Percentiles rank a stretch among this genome's conserved stretches.
Conservation (phyloP, 768 basidiomycete species). For the Termitomyces sp. region DNA sequence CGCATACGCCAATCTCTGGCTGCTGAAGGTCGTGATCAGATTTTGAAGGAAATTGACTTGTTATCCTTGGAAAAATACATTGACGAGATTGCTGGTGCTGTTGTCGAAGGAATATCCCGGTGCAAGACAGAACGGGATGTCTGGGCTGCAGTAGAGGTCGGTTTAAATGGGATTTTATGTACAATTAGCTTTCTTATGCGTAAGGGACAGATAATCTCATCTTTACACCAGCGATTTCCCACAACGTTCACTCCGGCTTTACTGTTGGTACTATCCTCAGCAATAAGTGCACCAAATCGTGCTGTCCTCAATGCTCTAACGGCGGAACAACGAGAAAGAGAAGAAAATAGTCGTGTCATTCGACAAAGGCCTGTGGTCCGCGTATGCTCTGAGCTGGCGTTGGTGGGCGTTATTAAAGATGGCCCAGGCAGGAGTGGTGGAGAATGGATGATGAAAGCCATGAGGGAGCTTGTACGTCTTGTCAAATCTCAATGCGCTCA, state of each 20-base stretch:
- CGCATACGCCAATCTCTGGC: constrained; percentile 86
- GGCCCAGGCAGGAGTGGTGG: constrained; percentile 66
- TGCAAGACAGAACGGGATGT: constrained; percentile 94
- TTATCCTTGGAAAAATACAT: constrained; percentile 93
- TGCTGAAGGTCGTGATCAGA: constrained; percentile 75
- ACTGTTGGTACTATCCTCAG: constrained; percentile 50
- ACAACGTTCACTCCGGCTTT: constrained; percentile 73
- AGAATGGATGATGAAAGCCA: constrained; percentile 83
- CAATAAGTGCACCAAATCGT: constrained; percentile 56
- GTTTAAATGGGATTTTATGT: constrained; percentile 1
- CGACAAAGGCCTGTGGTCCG: constrained; percentile 84
- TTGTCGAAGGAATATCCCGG: constrained; percentile 76
- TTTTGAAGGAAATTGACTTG: constrained; percentile 88
- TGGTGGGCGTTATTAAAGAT: constrained; percentile 81
- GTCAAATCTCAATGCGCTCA: background rate
- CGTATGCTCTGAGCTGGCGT: constrained; percentile 84
- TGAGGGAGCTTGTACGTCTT: constrained; percentile 76
- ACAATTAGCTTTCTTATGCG: constrained; percentile 1
- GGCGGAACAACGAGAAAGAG: constrained; percentile 87
- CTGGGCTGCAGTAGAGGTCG: constrained; percentile 89
- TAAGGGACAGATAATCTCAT: constrained; percentile 70
- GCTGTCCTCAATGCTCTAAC: constrained; percentile 50
- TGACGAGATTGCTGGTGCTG: constrained; percentile 87
- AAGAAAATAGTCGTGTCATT: constrained; percentile 72
- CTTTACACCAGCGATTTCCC: constrained; percentile 84